phyloP scores from a whole-genome alignment of 768 basidiomycete genomes.

The Mycena venus region DNA sequence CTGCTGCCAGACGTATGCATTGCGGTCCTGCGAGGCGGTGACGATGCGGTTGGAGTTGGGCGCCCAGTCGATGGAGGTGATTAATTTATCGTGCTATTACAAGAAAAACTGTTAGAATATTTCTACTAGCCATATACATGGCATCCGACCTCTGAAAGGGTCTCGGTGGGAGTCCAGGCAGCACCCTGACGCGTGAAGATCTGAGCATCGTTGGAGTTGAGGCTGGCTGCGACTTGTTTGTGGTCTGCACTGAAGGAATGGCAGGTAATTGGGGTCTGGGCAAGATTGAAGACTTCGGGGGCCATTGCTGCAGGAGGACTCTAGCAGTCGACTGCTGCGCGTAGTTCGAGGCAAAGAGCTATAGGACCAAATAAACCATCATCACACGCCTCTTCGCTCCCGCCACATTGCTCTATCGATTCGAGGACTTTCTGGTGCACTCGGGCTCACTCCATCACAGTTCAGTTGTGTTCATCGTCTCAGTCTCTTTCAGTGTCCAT shows the following conservation, averaged over 20 bases:
- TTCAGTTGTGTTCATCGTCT: too few species aligned
- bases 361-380: too few species aligned
- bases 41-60: constrained; percentile 97
- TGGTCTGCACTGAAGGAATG: constrained; percentile 94
- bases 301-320: constrained; percentile 74
- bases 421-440: too few species aligned
- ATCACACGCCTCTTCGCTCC: too few species aligned
- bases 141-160: constrained; percentile 82
- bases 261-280: constrained; percentile 88
- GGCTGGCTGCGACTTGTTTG: constrained; percentile 87
- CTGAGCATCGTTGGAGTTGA: constrained; percentile 91
- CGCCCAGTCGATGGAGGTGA: constrained; percentile 99
- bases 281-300: constrained; percentile 82
- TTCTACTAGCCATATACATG: background rate
- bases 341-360: background rate
- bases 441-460: too few species aligned
- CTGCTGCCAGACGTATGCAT: constrained; percentile 98
- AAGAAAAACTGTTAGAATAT: background rate
- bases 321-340: constrained; percentile 87
- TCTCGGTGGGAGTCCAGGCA: constrained; percentile 81
- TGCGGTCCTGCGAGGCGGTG: constrained; percentile 98
- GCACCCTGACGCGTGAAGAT: constrained; percentile 78
- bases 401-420: too few species aligned
- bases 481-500: too few species aligned
- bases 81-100: constrained; percentile 95